Percentiles rank a stretch among this genome's conserved stretches.
Evolutionary conservation across 2,329 filamentous ascomycete species (phyloP).

Genomic region (Epichloe sp.): DNA sequence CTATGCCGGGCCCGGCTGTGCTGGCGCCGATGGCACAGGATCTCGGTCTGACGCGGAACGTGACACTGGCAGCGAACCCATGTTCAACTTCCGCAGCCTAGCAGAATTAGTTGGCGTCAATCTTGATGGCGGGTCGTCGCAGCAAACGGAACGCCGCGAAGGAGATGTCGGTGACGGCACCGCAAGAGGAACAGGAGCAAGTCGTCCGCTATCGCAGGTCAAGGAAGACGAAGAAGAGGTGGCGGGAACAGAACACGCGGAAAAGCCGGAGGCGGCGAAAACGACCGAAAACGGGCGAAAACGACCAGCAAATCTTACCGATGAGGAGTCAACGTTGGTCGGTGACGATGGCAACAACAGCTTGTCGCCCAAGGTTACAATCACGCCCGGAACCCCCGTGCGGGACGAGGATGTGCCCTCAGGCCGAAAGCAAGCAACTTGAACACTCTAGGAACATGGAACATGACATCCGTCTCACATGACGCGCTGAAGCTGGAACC

Average conservation of each 20-base stretch:
- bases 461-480: slow-evolving; percentile 20
- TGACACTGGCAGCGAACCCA: slow-evolving; percentile 50
- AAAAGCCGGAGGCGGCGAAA: slow-evolving; percentile 8
- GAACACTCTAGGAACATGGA: slow-evolving; percentile 26
- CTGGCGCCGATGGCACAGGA: slow-evolving; percentile 21
- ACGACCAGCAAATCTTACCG: neutral
- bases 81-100: slow-evolving; percentile 86
- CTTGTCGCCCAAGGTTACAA: slow-evolving; percentile 5
- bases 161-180: slow-evolving; percentile 12
- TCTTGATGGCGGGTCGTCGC: slow-evolving; percentile 32
- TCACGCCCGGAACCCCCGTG: slow-evolving; percentile 28
- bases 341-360: neutral
- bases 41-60: slow-evolving; percentile 38
- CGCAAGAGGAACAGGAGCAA: slow-evolving; percentile 5
- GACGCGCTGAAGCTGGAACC: slow-evolving; percentile 16
- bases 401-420: slow-evolving; percentile 17
- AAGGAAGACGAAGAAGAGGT: slow-evolving; percentile 26
- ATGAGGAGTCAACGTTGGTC: slow-evolving; percentile 4
- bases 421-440: slow-evolving; percentile 29
- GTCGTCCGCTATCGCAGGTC: slow-evolving; percentile 22
- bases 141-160: slow-evolving; percentile 15
- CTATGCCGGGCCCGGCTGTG: slow-evolving; percentile 25
- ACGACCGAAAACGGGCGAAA: neutral
- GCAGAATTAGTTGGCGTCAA: slow-evolving; percentile 68
- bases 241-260: slow-evolving; percentile 18